Evolutionary conservation across 106 monocot genomes (phyloP).

Genomic region (Apostasia shenzhenica): DNA sequence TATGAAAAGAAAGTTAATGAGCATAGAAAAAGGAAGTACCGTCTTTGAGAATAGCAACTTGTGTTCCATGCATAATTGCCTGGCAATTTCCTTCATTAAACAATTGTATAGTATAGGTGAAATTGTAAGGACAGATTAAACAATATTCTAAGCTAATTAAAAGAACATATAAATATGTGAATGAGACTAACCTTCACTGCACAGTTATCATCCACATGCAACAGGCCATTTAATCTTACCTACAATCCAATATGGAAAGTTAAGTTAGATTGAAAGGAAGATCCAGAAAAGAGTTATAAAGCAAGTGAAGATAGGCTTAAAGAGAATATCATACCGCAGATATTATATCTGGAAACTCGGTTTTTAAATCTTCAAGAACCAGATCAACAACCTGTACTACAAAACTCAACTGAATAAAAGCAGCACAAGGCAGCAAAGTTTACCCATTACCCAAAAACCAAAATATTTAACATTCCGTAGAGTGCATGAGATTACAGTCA

Average conservation of each 20-base stretch:
- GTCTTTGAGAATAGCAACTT: slow-evolving; percentile 81
- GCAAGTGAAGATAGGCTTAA: too few relatives aligned
- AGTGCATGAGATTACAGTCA: too few relatives aligned
- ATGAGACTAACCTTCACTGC: slow-evolving; percentile 58
- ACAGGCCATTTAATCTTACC: slow-evolving; percentile 79
- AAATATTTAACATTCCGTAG: too few relatives aligned
- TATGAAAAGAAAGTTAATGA: slow-evolving; percentile 7
- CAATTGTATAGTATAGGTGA: neutral
- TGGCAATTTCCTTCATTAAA: slow-evolving; percentile 79
- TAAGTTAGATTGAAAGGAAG: too few relatives aligned
- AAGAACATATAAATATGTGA: neutral
- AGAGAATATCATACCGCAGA: slow-evolving; percentile 45
- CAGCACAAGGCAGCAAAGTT: too few relatives aligned
- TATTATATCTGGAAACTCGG: slow-evolving; percentile 58
- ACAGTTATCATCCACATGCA: slow-evolving; percentile 76
- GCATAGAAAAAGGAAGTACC: slow-evolving; percentile 28
- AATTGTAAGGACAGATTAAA: neutral
- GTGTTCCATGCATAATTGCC: slow-evolving; percentile 83
- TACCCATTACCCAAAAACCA: too few relatives aligned
- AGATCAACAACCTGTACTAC: slow-evolving; percentile 60
- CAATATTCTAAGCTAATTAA: neutral
- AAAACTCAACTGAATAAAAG: too few relatives aligned
- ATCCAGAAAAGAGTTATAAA: too few relatives aligned
- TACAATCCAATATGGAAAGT: slow-evolving; percentile 18
- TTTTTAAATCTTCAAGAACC: slow-evolving; percentile 70